These are phyloP conservation scores for Tetrapisispora iriomotensis DNA, from an alignment of 805 yeast species.

Conservation along the genomic window DNA sequence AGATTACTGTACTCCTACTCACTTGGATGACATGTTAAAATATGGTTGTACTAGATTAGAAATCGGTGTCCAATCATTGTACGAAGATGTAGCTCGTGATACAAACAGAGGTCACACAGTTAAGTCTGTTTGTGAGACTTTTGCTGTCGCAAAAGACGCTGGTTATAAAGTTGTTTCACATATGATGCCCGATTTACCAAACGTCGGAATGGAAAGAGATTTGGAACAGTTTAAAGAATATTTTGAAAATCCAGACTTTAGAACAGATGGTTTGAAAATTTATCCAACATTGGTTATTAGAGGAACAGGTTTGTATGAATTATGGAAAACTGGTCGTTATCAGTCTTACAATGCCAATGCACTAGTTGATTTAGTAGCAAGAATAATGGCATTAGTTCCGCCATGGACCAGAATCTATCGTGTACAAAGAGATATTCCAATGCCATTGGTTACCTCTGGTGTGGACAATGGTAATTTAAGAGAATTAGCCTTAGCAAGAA, in stretches of 20 bases:
- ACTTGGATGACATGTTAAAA: constrained; percentile 86
- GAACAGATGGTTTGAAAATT: constrained; percentile 92
- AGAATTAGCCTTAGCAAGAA: constrained; percentile 90
- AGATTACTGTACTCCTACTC: constrained; percentile 94
- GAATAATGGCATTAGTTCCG: constrained; percentile 91
- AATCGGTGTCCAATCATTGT: constrained; percentile 93
- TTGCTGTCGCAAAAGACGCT: constrained; percentile 93
- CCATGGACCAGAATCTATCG: constrained; percentile 99
- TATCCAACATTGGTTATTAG: constrained; percentile 95
- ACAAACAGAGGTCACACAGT: constrained; percentile 98
- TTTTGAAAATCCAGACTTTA: constrained; percentile 91
- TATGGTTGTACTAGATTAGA: constrained; percentile 96
- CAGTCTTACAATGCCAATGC: constrained; percentile 93
- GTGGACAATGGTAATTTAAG: constrained; percentile 96
- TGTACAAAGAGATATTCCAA: constrained; percentile 97
- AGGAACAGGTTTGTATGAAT: constrained; percentile 93
- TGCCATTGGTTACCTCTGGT: constrained; percentile 96
- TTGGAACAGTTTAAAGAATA: constrained; percentile 92
- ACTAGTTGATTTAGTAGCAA: constrained; percentile 85
- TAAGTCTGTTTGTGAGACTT: constrained; percentile 89
- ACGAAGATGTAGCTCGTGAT: constrained; percentile 97
- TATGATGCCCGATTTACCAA: constrained; percentile 99
- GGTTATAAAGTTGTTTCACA: constrained; percentile 97
- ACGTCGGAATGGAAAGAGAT: constrained; percentile 97
- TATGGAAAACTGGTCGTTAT: constrained; percentile 94